These are phyloP conservation scores for Caryocar brasiliense DNA, from an alignment of 441 rosid genomes.

Conservation along the genomic window DNA sequence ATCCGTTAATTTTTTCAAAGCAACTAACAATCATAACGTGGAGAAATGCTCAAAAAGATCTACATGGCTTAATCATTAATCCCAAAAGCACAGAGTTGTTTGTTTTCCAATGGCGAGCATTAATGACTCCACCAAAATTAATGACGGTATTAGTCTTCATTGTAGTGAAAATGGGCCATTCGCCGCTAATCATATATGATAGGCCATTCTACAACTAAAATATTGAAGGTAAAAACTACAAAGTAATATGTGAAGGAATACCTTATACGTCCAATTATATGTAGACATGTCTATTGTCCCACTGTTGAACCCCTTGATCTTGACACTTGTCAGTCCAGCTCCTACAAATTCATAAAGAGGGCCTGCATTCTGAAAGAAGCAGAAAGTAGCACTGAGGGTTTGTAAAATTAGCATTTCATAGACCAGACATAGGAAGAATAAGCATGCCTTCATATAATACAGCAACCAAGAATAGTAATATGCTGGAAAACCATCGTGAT, in stretches of 20 bases:
- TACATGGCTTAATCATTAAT: too few species aligned
- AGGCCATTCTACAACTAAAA: background rate
- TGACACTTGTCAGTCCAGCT: slow-evolving; percentile 77
- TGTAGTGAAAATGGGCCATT: too few species aligned
- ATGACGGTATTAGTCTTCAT: background rate
- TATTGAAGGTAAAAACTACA: background rate
- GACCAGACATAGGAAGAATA: background rate
- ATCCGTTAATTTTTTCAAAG: too few species aligned
- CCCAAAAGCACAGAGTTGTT: too few species aligned
- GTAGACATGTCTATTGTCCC: slow-evolving; percentile 64
- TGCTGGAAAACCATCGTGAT: too few species aligned
- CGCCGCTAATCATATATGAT: too few species aligned
- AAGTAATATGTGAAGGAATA: slow-evolving; percentile 12
- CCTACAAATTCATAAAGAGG: slow-evolving; percentile 67
- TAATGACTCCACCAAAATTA: background rate
- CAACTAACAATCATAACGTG: too few species aligned
- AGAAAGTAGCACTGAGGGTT: background rate
- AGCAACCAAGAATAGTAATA: too few species aligned
- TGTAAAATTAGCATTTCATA: background rate
- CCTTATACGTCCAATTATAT: slow-evolving; percentile 78
- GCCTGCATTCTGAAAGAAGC: slow-evolving; percentile 70
- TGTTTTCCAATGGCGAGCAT: background rate
- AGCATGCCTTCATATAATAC: background rate
- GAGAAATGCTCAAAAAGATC: background rate
- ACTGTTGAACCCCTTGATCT: slow-evolving; percentile 55